Evolutionary conservation across 83 land plant species (phyloP).

Genomic region (Picea mariana): DNA sequence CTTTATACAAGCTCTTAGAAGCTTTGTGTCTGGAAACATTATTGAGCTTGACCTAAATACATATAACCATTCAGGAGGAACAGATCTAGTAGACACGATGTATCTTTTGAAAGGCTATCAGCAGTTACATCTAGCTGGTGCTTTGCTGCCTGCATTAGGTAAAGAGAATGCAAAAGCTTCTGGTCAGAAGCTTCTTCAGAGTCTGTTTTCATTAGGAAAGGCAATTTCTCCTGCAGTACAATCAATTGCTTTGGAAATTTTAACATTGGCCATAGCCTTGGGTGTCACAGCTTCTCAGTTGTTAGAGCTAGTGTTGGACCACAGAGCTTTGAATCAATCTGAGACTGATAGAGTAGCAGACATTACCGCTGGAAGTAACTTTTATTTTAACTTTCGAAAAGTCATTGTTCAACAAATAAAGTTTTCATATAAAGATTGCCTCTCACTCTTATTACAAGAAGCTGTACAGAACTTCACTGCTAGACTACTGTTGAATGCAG

Average conservation of each 20-base stretch:
- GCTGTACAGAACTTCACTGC: constrained; percentile 32
- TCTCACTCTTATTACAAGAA: constrained; percentile 24
- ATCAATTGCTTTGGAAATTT: constrained; percentile 33
- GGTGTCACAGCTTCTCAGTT: constrained; percentile 31
- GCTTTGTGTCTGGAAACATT: constrained; percentile 13
- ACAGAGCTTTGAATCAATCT: constrained; percentile 6
- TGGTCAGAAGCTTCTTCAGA: constrained; percentile 31
- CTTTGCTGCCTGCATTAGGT: constrained; percentile 34
- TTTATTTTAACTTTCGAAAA: constrained; percentile 44
- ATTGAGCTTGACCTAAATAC: constrained; percentile 21
- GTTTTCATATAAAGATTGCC: constrained; percentile 41
- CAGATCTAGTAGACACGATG: constrained; percentile 21
- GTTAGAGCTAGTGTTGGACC: constrained; percentile 30
- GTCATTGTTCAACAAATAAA: constrained; percentile 48
- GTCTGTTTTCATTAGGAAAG: constrained; percentile 19
- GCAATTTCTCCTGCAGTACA: constrained; percentile 29
- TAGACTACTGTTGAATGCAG: constrained; percentile 34
- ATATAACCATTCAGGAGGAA: neutral
- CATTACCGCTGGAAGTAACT: constrained; percentile 27
- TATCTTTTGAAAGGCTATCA: constrained; percentile 43
- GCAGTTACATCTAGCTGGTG: constrained; percentile 34
- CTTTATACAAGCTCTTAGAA: constrained; percentile 25
- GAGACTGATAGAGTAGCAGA: neutral
- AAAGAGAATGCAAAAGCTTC: constrained; percentile 21
- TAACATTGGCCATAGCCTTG: constrained; percentile 29